A percentile compares a stretch with the other conserved stretches of the same genome.
Evolutionary conservation across 2,329 filamentous ascomycete genomes (phyloP).

Genomic region (Colletotrichum liriopes): DNA sequence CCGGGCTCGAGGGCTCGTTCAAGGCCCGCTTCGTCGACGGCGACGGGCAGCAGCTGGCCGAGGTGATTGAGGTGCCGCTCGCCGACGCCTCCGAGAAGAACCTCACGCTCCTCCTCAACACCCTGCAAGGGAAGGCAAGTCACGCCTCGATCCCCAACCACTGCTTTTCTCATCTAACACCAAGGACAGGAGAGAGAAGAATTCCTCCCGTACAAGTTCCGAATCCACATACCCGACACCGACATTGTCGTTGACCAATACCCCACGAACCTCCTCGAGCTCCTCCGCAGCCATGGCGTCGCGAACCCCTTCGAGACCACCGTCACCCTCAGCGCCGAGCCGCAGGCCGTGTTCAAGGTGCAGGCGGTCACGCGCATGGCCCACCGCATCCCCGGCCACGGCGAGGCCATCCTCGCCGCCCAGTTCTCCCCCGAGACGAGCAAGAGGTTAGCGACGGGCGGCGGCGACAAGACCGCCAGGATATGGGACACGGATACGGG

Average conservation of each 20-base stretch:
- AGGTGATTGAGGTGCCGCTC: constrained; percentile 82
- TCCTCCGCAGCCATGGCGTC: constrained; percentile 70
- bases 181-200: constrained; percentile 66
- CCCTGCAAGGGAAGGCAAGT: constrained; percentile 81
- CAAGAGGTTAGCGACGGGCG: constrained; percentile 86
- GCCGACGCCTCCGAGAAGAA: constrained; percentile 92
- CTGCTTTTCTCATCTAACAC: background rate
- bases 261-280: constrained; percentile 68
- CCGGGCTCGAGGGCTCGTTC: constrained; percentile 81
- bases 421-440: constrained; percentile 88
- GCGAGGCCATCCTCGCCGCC: constrained; percentile 88
- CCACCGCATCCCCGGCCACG: constrained; percentile 90
- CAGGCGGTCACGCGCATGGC: constrained; percentile 93
- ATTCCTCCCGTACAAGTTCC: constrained; percentile 74
- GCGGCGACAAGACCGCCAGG: constrained; percentile 90
- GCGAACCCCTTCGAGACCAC: constrained; percentile 72
- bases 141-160: too few species aligned
- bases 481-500: constrained; percentile 97
- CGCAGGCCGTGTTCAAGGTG: constrained; percentile 94
- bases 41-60: constrained; percentile 78
- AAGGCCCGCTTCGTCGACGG: constrained; percentile 92
- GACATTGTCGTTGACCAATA: constrained; percentile 70
- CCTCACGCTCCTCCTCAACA: constrained; percentile 88
- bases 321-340: constrained; percentile 73
- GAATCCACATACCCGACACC: constrained; percentile 70